A percentile compares a stretch with the other conserved stretches of the same genome.
Evolutionary conservation across 2,329 filamentous ascomycete species (phyloP).

Genomic region (Thielaviopsis euricoi): DNA sequence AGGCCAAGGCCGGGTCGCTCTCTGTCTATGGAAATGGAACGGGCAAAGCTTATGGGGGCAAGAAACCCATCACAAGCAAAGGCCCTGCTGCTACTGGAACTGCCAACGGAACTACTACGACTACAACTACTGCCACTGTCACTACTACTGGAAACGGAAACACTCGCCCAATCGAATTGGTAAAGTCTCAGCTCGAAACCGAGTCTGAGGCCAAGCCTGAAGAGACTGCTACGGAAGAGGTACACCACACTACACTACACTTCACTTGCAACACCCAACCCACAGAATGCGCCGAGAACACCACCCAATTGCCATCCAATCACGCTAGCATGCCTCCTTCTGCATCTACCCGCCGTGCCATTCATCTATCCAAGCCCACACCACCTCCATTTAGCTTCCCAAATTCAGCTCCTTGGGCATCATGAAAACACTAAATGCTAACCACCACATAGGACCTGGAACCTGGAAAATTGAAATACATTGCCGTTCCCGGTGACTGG

Average conservation of each 20-base stretch:
- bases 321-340: too few relatives aligned
- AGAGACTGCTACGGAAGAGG: slow-evolving; percentile 5
- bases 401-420: too few relatives aligned
- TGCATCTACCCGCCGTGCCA: neutral
- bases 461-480: slow-evolving; percentile 11
- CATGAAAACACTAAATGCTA: neutral
- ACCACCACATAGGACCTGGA: slow-evolving; percentile 6
- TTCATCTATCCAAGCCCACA: neutral
- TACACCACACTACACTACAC: neutral
- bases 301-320: too few relatives aligned
- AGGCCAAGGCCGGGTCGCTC: slow-evolving; percentile 5
- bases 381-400: too few relatives aligned
- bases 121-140: slow-evolving; percentile 3
- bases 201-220: slow-evolving; percentile 3
- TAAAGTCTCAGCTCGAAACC: slow-evolving; percentile 1
- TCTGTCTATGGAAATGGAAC: slow-evolving; percentile 4
- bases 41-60: slow-evolving; percentile 10
- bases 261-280: neutral
- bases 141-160: slow-evolving; percentile 5
- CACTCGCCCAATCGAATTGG: slow-evolving; percentile 2
- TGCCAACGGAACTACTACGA: slow-evolving; percentile 10
- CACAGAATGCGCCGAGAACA: too few relatives aligned
- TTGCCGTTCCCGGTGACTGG: slow-evolving; percentile 14
- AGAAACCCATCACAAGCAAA: slow-evolving; percentile 12
- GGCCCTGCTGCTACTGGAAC: slow-evolving; percentile 4